Base-by-base conservation (phyloP, 2,329 filamentous ascomycete genomes). In the Sordariomycetes sp. region DNA sequence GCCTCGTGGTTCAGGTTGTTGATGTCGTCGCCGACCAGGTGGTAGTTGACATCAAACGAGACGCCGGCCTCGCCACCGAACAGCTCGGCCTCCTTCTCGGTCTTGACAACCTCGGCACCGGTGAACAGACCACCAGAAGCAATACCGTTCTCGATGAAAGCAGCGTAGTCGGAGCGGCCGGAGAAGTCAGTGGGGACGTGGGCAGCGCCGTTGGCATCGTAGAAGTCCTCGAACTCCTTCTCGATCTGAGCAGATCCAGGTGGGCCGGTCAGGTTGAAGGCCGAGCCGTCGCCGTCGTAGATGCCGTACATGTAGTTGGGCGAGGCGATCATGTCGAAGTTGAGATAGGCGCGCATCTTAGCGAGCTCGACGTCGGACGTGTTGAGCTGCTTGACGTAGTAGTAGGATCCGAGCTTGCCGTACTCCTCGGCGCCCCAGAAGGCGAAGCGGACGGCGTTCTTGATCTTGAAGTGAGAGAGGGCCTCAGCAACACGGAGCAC, bases 71-170 rank as follows among this genome's bases (percentile, higher is more conserved):
- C 55, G 15, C 79, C 79, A 9, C 79, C 79, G 42, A 81, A 83
- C 46, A 73, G 54, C 23, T 57, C 60, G 0, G 62, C 70, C 48
- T 83, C 71, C 26, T 69, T 66, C 21, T 62, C 60, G 0, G 75
- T 79, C 67, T 80, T 82, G 51, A 76, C 50, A 5, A 60, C 69
- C 50, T 82, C 77, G 3, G 79, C 79, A 9, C 79, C 79, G 8
- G 79, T 83, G 46, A 79, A 80, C 38, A 85, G 64, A 10, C 81
- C 81, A 18, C 80, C 80, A 1, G 72, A 70, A 3, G 81, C 75
- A 38, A 83, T 79, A 8, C 75, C 75, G 42, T 70, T 71, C 47
- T 72, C 67, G 41, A 82, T 72, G 59, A 84, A 83, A 3, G 70
- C 74, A 25, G 70, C 75, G 47, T 84, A 83, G 50, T 84, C 80